Conservation (phyloP, 2,329 filamentous ascomycete species). For the Talaromyces albobiverticillius region DNA sequence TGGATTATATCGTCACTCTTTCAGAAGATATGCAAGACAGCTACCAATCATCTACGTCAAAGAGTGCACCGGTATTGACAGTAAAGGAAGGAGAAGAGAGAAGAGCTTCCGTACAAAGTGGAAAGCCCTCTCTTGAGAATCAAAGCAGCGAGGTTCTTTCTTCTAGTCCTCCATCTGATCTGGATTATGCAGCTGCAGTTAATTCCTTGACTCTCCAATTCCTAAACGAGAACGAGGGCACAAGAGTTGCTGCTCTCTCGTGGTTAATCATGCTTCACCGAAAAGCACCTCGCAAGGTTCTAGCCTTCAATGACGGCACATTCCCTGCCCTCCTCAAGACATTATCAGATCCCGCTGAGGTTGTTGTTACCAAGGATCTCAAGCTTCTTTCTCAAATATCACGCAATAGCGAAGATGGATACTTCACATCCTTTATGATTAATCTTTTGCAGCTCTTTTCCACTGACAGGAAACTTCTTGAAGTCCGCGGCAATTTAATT, state of each 20-base stretch:
- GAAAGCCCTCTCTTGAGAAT: conserved; percentile 26
- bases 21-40: conserved; percentile 64
- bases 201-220: conserved; percentile 91
- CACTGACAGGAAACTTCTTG: conserved; percentile 84
- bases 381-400: conserved; percentile 95
- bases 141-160: conserved; percentile 45
- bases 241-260: conserved; percentile 84
- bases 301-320: conserved; percentile 95
- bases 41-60: conserved; percentile 28
- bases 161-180: conserved; percentile 54
- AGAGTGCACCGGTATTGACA: conserved; percentile 37
- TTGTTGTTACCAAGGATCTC: conserved; percentile 91
- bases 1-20: conserved; percentile 90
- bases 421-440: conserved; percentile 98
- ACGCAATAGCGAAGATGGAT: conserved; percentile 92
- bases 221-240: conserved; percentile 94
- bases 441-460: conserved; percentile 93
- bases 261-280: conserved; percentile 98
- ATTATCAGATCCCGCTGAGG: conserved; percentile 89
- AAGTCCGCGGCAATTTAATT: conserved; percentile 91
- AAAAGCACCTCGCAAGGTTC: conserved; percentile 87
- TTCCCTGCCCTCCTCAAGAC: conserved; percentile 96
- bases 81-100: conserved; percentile 38
- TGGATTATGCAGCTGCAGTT: conserved; percentile 96
- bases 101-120: conserved; percentile 41